A percentile compares a stretch with the other conserved stretches of the same genome.
These are phyloP conservation scores for Furcasterigmium sp. DNA, from an alignment of 2,329 filamentous ascomycete species.

Conservation along the genomic window DNA sequence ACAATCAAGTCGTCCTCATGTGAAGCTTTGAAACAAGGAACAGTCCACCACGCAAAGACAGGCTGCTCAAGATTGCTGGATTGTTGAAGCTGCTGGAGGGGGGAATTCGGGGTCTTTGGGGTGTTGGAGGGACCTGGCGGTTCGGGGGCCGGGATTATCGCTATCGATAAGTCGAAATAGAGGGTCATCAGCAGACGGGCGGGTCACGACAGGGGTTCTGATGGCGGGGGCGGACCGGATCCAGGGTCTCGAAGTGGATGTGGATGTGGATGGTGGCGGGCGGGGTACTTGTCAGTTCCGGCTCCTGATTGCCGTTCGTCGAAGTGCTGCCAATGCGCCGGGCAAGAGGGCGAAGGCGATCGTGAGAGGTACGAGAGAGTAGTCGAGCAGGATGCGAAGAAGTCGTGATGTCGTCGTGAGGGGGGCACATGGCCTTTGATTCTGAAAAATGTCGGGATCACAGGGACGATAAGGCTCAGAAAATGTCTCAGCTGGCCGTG, in stretches of 20 bases:
- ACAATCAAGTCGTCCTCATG: constrained; percentile 2
- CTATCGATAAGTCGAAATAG: constrained; percentile 2
- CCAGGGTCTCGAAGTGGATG: constrained; percentile 1
- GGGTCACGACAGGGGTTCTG: constrained; percentile 1
- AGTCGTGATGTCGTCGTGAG: not conserved
- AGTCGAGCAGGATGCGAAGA: not conserved
- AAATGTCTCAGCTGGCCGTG: constrained; percentile 1
- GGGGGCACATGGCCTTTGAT: not conserved
- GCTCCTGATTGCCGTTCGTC: not conserved
- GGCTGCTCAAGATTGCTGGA: not conserved
- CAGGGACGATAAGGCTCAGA: constrained; percentile 2
- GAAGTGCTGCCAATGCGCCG: not conserved
- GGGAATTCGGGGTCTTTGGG: not conserved
- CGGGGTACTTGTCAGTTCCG: not conserved
- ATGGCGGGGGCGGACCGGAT: not conserved
- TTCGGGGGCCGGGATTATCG: not conserved
- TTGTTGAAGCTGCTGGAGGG: not conserved
- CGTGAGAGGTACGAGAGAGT: not conserved
- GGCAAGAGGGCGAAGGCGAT: not conserved
- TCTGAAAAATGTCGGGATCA: not conserved
- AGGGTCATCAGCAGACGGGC: constrained; percentile 2
- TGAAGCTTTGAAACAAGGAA: not conserved
- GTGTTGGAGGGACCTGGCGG: not conserved
- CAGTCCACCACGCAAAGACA: not conserved
- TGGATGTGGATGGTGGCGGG: not conserved